Conservation (phyloP, 352 stramenopile genomes). For the Plasmopara viticola region DNA sequence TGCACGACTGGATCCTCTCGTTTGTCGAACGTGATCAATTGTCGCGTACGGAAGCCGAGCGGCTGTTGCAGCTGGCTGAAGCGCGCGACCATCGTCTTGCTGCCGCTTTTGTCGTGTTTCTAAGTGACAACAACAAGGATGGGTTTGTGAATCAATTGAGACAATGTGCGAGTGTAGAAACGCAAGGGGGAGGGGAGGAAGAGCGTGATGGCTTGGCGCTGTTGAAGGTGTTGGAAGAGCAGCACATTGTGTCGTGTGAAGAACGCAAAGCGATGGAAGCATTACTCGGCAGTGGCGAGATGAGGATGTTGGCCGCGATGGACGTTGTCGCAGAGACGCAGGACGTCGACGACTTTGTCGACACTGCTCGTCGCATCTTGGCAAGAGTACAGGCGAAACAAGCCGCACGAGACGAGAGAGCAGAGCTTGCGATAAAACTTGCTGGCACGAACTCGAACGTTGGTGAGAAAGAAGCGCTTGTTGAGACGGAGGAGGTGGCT, state of each 20-base stretch:
- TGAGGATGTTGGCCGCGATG: slow-evolving; percentile 43
- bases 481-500: neutral
- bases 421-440: neutral
- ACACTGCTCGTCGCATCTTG: slow-evolving; percentile 48
- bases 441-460: neutral
- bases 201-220: slow-evolving; percentile 14
- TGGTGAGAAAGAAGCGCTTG: no score
- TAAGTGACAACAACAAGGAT: slow-evolving; percentile 53
- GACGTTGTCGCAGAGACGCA: slow-evolving; percentile 46
- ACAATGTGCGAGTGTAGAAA: slow-evolving; percentile 40
- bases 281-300: slow-evolving; percentile 27
- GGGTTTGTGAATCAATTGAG: slow-evolving; percentile 60
- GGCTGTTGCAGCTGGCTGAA: slow-evolving; percentile 40
- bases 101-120: slow-evolving; percentile 55
- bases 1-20: slow-evolving; percentile 48
- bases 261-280: slow-evolving; percentile 26
- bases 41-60: slow-evolving; percentile 14
- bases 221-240: slow-evolving; percentile 24
- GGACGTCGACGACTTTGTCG: slow-evolving; percentile 46
- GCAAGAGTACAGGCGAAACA: neutral
- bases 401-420: neutral
- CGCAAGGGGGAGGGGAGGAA: slow-evolving; percentile 16
- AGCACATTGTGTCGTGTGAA: slow-evolving; percentile 18
- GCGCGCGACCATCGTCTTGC: slow-evolving; percentile 57
- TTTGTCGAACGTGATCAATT: slow-evolving; percentile 31